Conservation (phyloP, 2,329 filamentous ascomycete species). For the Claviceps capensis region DNA sequence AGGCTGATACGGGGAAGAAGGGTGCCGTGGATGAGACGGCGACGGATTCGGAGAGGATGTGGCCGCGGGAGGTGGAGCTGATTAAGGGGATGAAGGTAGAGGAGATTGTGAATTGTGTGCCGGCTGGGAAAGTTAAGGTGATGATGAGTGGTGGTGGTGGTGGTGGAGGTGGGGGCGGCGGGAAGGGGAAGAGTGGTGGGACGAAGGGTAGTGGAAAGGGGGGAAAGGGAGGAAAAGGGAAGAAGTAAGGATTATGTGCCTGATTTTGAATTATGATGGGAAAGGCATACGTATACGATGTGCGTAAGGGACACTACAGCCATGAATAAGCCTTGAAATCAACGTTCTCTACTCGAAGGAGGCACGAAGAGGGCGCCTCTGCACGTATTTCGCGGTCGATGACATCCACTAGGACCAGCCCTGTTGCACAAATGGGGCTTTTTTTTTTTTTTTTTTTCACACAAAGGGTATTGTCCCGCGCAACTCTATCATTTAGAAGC, state of each 20-base stretch:
- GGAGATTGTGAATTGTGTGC: conserved; percentile 68
- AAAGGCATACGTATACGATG: no score
- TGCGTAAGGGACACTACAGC: no score
- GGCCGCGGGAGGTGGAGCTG: conserved; percentile 75
- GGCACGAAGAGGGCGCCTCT: no score
- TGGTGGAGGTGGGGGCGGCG: conserved; percentile 22
- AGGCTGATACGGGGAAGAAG: conserved; percentile 45
- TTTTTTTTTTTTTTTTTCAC: no score
- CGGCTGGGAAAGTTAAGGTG: conserved; percentile 66
- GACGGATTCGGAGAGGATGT: conserved; percentile 59
- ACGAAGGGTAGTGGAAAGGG: conserved; percentile 16
- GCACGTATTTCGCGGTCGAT: no score
- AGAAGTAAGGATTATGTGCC: background rate
- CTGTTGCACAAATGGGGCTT: no score
- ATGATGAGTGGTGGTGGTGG: conserved; percentile 50
- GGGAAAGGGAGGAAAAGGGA: background rate
- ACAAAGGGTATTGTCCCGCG: no score
- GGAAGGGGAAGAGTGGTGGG: conserved; percentile 10
- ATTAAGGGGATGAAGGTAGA: conserved; percentile 68
- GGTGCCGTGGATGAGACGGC: conserved; percentile 46
- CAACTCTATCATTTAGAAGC: no score
- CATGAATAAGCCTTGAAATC: no score
- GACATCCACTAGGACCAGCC: no score
- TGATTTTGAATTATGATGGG: background rate
- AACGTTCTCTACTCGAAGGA: no score